Base-by-base conservation (phyloP, 805 yeast genomes). In the Tetrapisispora fleetii region DNA sequence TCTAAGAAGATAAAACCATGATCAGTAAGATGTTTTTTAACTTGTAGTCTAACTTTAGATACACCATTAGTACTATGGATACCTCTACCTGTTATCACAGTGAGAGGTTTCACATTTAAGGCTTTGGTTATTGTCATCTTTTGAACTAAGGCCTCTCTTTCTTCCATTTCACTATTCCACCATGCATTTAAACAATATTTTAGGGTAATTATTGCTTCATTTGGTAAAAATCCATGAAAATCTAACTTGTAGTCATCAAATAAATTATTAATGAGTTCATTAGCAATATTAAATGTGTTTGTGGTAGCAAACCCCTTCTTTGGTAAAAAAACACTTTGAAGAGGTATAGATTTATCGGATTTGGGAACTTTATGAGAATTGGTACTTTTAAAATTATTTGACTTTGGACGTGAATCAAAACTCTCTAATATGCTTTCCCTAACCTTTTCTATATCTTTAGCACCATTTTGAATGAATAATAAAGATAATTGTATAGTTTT, bases 11-110 rank as follows among this genome's bases (percentile, higher is more conserved):
- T 48, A 56, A 69, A 84, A 0, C 60, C 59, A 5, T 67, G 56
- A 0, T 51, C 50, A 2, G 51, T 54, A 38, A 85, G 65, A 52
- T 67, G 61, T 18, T 61, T 67, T 41, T 65, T 63, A 3, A 82
- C 76, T 2, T 72, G 57, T 1, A 52, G 61, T 50, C 71, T 71
- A 17, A 84, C 70, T 50, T 67, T 73, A 1, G 84, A 70, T 1
- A 67, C 58, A 0, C 88, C 86, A 5, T 76, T 78, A 1, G 59
- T 68, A 42, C 86, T 80, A 60, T 85, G 93, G 6, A 80, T 56
- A 0, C 93, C 93, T 53, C 86, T 64, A 0, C 93, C 91, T 0
- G 91, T 82, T 13, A 83, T 64, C 0, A 84, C 64, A 1, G 51
- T 59, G 8, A 83, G 56, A 0, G 77, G 75, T 1, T 63, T 67